Evolutionary conservation across 2,329 filamentous ascomycete genomes (phyloP), one percentile per base, ranked within the genome.

Genomic region (Fusarium papillatum): DNA sequence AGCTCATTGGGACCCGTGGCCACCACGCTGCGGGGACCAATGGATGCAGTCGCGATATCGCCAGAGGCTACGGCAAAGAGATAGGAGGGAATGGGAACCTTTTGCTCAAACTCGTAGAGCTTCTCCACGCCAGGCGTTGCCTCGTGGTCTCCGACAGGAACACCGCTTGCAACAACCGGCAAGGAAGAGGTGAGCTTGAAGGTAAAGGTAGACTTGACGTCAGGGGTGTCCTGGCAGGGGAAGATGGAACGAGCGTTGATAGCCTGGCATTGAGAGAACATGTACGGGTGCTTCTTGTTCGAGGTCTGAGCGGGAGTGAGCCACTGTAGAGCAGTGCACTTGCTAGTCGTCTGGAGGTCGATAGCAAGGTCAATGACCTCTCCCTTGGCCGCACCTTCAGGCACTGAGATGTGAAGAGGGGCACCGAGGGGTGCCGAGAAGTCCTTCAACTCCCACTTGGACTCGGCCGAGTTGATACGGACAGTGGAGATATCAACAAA

Each of bases 181-280:
- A 98, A 90, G 7, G 94, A 92, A 29, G 95, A 98, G 31, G 92
- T 93, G 81, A 99, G 93, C 80, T 93, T 94, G 87, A 98, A 98
- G 74, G 93, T 92, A 85, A 96, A 95, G 2, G 95, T 97, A n/a
- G 95, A 95, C 87, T 99, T 99, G 80, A 98, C 94, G 83, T 98
- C 96, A 5, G 97, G 97, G 1, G 97, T 98, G 82, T 99, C 97
- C 86, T 98, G 96, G 85, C 96, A 98, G 9, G 97, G 97, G 84
- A 98, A 98, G 72, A 98, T 91, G 60, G 95, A 98, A 71, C 97
- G 93, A 53, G 95, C 95, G 81, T 98, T 96, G 81, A 98, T 98
- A 66, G 96, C 96, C 87, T 99, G 96, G 84, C 96, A 98, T 87
- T 98, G 97, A 55, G 95, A 97, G 87, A 98, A 98, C 93, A 98